Evolutionary conservation across 805 yeast species (phyloP).

Genomic region (Teunomyces pallodes): DNA sequence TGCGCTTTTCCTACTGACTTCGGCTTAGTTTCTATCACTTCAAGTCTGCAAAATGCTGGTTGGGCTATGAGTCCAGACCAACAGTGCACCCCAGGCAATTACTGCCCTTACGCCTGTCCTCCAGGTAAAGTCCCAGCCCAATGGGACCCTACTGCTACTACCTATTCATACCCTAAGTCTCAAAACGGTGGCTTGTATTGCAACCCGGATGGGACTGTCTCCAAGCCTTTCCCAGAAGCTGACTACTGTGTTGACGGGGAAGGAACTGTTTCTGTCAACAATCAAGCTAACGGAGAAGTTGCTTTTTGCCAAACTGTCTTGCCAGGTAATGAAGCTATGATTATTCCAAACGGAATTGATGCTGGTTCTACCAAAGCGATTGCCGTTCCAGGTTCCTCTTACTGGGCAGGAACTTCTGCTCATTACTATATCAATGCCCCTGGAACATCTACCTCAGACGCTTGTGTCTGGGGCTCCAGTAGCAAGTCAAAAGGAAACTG

Average conservation of each 20-base stretch:
- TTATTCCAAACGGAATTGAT: constrained; percentile 76
- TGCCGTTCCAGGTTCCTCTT: constrained; percentile 83
- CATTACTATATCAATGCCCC: constrained; percentile 85
- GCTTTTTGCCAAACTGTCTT: constrained; percentile 91
- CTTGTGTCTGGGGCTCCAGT: constrained; percentile 80
- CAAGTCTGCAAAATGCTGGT: constrained; percentile 60
- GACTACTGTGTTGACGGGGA: constrained; percentile 75
- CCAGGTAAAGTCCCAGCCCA: constrained; percentile 86
- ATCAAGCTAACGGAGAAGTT: constrained; percentile 55
- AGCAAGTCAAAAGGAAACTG: constrained; percentile 78
- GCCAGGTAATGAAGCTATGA: constrained; percentile 94
- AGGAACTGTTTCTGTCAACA: constrained; percentile 66
- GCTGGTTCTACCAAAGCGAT: constrained; percentile 47
- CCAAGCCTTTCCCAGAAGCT: constrained; percentile 55
- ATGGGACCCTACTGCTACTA: constrained; percentile 78
- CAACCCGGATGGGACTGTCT: constrained; percentile 63
- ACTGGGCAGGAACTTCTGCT: constrained; percentile 85
- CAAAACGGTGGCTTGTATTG: constrained; percentile 83
- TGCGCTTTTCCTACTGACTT: constrained; percentile 68
- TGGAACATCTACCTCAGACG: constrained; percentile 72
- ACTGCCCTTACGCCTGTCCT: constrained; percentile 90
- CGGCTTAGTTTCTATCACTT: constrained; percentile 70
- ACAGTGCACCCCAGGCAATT: constrained; percentile 68
- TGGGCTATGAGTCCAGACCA: constrained; percentile 86
- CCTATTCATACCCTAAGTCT: constrained; percentile 74